phyloP scores from a whole-genome alignment of 2,329 filamentous ascomycete species.

The Aspergillus neotritici region DNA sequence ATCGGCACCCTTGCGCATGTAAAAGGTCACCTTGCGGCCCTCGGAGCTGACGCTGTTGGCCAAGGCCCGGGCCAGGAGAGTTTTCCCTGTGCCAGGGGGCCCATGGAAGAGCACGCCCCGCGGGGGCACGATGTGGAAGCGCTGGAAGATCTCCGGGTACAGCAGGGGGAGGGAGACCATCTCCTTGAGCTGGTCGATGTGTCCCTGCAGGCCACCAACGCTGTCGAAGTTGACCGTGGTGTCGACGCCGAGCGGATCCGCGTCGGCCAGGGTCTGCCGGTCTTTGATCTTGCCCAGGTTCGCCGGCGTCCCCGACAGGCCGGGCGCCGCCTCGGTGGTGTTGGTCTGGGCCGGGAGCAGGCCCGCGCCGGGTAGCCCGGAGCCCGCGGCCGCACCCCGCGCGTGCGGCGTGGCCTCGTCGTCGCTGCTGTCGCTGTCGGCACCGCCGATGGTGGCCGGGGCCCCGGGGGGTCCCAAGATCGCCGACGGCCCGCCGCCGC shows the following conservation, averaged over 20 bases:
- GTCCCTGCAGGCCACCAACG: conserved; percentile 84
- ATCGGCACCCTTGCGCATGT: conserved; percentile 98
- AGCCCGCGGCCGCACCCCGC: conserved; percentile 58
- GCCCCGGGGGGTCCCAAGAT: conserved; percentile 67
- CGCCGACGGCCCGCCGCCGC: conserved; percentile 66
- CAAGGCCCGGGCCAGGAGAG: conserved; percentile 84
- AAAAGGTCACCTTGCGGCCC: conserved; percentile 93
- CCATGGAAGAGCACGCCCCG: conserved; percentile 95
- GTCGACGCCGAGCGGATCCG: conserved; percentile 90
- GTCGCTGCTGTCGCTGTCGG: conserved; percentile 94
- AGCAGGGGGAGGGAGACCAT: conserved; percentile 94
- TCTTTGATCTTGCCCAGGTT: conserved; percentile 93
- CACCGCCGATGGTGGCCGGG: conserved; percentile 65
- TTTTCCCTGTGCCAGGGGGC: conserved; percentile 95
- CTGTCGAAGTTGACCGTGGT: conserved; percentile 88
- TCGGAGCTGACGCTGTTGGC: conserved; percentile 85
- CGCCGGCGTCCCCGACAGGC: conserved; percentile 59
- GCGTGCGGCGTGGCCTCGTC: conserved; percentile 72
- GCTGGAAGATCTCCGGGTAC: conserved; percentile 88
- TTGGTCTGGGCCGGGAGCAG: conserved; percentile 53
- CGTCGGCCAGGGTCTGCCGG: conserved; percentile 83
- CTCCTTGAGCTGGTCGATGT: conserved; percentile 96
- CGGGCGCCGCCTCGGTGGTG: conserved; percentile 52
- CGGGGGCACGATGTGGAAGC: conserved; percentile 88
- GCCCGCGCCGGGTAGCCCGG: conserved; percentile 50